A percentile compares a stretch with the other conserved stretches of the same genome.
Conservation (phyloP, 176 grass and related monocot species). For the Oryza coarctata region DNA sequence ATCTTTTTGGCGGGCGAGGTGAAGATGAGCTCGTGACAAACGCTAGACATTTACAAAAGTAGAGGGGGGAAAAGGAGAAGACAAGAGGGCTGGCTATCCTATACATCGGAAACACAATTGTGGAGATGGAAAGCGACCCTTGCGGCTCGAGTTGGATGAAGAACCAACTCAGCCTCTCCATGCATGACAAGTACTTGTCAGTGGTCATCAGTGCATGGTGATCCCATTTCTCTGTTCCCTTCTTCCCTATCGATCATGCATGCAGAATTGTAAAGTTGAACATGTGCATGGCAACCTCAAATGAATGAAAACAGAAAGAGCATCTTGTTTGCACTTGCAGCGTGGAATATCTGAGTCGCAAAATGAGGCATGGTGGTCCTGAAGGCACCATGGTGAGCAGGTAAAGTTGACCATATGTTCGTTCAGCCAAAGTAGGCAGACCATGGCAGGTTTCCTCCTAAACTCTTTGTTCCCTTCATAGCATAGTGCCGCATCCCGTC, state of each 20-base stretch:
- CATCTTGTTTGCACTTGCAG: not conserved
- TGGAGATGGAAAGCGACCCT: constrained; percentile 22
- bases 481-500: not conserved
- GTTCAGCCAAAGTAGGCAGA: not conserved
- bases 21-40: not conserved
- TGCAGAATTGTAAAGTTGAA: not conserved
- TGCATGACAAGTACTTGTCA: constrained; percentile 1
- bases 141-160: not conserved
- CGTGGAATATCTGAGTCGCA: not conserved
- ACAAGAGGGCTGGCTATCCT: not conserved
- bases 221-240: not conserved
- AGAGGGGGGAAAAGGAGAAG: not conserved
- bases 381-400: not conserved
- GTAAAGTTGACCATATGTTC: not conserved
- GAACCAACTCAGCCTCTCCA: not conserved
- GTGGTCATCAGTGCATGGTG: not conserved
- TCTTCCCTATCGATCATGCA: not conserved
- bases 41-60: not conserved
- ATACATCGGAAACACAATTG: not conserved
- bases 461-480: not conserved
- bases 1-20: not conserved
- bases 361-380: not conserved
- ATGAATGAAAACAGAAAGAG: not conserved
- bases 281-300: not conserved
- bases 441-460: not conserved